phyloP scores from a whole-genome alignment of 768 basidiomycete genomes.

The Boletus rubropictus region DNA sequence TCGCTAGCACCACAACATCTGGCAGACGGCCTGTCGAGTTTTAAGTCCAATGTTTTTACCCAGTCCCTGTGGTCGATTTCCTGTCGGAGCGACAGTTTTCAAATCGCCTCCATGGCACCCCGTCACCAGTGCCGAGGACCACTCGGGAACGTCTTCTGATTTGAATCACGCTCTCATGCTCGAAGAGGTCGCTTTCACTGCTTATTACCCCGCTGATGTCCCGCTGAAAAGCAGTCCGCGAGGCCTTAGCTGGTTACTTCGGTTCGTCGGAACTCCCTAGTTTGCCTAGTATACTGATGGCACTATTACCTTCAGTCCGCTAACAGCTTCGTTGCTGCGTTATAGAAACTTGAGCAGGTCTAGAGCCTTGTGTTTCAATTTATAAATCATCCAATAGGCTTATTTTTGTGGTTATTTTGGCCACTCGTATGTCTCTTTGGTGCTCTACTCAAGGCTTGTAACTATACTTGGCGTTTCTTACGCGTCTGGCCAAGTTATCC shows the following conservation, averaged over 20 bases:
- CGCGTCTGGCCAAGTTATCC: not conserved
- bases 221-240: constrained; percentile 24
- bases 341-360: constrained; percentile 30
- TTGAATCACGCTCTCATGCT: constrained; percentile 44
- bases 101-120: constrained; percentile 35
- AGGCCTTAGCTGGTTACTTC: constrained; percentile 52
- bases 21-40: not conserved
- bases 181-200: constrained; percentile 59
- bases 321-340: constrained; percentile 42
- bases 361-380: not conserved
- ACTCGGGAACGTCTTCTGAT: constrained; percentile 16
- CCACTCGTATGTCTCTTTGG: constrained; percentile 51
- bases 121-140: constrained; percentile 40
- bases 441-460: constrained; percentile 40
- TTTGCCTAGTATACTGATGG: constrained; percentile 1
- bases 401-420: constrained; percentile 30
- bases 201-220: constrained; percentile 56
- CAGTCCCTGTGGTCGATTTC: constrained; percentile 39
- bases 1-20: not conserved
- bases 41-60: constrained; percentile 38
- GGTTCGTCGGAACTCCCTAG: constrained; percentile 34
- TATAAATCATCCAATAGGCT: constrained; percentile 10
- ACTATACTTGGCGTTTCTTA: not conserved
- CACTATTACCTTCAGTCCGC: constrained; percentile 28
- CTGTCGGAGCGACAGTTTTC: constrained; percentile 58